Percentiles rank a stretch among this genome's conserved stretches.
phyloP scores from a whole-genome alignment of 306 rosid genomes.

The Trifolium repens region DNA sequence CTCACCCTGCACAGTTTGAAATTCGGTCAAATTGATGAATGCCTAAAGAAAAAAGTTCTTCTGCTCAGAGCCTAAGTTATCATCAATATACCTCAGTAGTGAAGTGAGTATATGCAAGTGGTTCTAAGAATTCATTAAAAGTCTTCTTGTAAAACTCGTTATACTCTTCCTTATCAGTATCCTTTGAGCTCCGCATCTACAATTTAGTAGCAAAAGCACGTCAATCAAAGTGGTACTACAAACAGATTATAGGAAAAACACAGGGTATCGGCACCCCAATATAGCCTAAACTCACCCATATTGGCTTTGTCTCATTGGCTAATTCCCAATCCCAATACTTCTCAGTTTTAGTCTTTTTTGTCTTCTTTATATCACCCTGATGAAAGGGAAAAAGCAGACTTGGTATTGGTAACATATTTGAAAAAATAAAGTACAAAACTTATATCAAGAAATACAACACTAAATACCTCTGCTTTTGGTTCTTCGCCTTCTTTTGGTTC shows the following conservation, averaged over 20 bases:
- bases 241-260: slow-evolving; percentile 12
- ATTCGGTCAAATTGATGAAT: slow-evolving; percentile 24
- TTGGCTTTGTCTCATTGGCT: slow-evolving; percentile 92
- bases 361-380: slow-evolving; percentile 81
- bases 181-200: slow-evolving; percentile 93
- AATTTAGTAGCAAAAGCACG: slow-evolving; percentile 28
- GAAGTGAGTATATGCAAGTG: slow-evolving; percentile 87
- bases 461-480: slow-evolving; percentile 70
- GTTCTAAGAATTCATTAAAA: slow-evolving; percentile 90
- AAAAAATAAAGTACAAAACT: slow-evolving; percentile 22
- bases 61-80: neutral
- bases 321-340: slow-evolving; percentile 99
- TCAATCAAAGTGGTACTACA: slow-evolving; percentile 22
- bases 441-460: slow-evolving; percentile 15
- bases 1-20: slow-evolving; percentile 77
- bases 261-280: neutral
- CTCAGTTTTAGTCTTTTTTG: slow-evolving; percentile 79
- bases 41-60: neutral
- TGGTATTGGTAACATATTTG: slow-evolving; percentile 1
- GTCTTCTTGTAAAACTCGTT: slow-evolving; percentile 88
- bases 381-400: slow-evolving; percentile 33
- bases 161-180: slow-evolving; percentile 84
- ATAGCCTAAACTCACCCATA: slow-evolving; percentile 80
- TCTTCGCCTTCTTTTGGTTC: slow-evolving; percentile 95
- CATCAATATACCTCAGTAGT: slow-evolving; percentile 77